Evolutionary conservation across 345 rosid genomes (phyloP).

Genomic region (Physaria fendleri): DNA sequence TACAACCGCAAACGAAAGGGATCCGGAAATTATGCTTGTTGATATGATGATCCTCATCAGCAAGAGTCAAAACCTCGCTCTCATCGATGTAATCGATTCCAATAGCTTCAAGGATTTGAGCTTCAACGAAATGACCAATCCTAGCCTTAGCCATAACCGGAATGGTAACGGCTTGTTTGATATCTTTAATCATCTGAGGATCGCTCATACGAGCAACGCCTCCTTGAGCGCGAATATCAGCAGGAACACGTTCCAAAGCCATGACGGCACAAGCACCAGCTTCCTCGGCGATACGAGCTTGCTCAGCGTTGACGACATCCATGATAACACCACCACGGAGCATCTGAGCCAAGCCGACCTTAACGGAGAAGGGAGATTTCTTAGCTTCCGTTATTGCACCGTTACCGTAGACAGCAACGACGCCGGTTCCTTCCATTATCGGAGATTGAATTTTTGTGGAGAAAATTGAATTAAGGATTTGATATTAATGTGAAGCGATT

Average conservation of each 20-base stretch:
- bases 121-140: constrained; percentile 75
- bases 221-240: constrained; percentile 67
- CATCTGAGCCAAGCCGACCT: constrained; percentile 84
- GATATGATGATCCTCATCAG: constrained; percentile 83
- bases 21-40: too few species aligned
- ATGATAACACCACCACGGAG: constrained; percentile 80
- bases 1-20: constrained; percentile 88
- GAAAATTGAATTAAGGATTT: constrained; percentile 8
- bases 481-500: constrained; percentile 19
- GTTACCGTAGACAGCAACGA: constrained; percentile 68
- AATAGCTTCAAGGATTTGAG: constrained; percentile 67
- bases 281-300: constrained; percentile 71
- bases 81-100: constrained; percentile 86
- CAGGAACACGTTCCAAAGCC: constrained; percentile 76
- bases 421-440: constrained; percentile 66
- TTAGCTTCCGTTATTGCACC: constrained; percentile 68
- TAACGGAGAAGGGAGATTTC: constrained; percentile 68
- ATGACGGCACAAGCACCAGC: constrained; percentile 82
- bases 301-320: constrained; percentile 74
- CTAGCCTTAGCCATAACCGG: constrained; percentile 86
- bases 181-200: constrained; percentile 67
- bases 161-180: constrained; percentile 65
- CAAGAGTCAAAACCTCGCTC: constrained; percentile 75
- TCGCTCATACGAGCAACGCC: constrained; percentile 79
- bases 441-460: not conserved